Evolutionary conservation across 148 eudicot genomes (phyloP).

Genomic region (Cornus suecica): DNA sequence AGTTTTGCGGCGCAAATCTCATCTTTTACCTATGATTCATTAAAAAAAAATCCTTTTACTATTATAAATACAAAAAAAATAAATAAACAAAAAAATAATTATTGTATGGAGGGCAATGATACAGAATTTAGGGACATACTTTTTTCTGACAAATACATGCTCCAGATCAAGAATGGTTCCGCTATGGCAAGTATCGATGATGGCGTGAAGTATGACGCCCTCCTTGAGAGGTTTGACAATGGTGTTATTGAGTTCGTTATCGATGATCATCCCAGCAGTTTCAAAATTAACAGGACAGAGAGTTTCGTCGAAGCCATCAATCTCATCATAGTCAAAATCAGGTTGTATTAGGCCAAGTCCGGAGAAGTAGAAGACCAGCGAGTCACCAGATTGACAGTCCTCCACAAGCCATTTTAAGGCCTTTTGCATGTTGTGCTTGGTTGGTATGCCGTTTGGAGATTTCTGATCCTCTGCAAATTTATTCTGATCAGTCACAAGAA

Average conservation of each 20-base stretch:
- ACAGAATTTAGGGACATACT: too few relatives aligned
- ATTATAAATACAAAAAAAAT: too few relatives aligned
- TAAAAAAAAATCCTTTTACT: too few relatives aligned
- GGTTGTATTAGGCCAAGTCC: constrained; percentile 70
- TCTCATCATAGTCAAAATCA: constrained; percentile 47
- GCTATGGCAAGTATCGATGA: constrained; percentile 71
- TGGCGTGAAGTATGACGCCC: constrained; percentile 76
- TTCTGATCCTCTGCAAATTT: neutral
- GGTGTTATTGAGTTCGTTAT: constrained; percentile 56
- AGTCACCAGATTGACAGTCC: constrained; percentile 63
- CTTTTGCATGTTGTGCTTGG: constrained; percentile 54
- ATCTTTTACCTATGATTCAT: too few relatives aligned
- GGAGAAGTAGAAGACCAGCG: constrained; percentile 70
- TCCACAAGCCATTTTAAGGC: constrained; percentile 66
- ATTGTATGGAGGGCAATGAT: too few relatives aligned
- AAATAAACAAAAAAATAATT: too few relatives aligned
- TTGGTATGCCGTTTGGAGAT: constrained; percentile 25
- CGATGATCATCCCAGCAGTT: constrained; percentile 54
- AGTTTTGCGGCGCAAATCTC: too few relatives aligned
- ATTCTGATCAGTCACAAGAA: neutral
- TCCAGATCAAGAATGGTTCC: constrained; percentile 69
- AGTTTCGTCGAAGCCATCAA: constrained; percentile 64
- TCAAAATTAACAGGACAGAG: constrained; percentile 72
- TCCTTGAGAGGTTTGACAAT: constrained; percentile 52
- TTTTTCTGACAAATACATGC: neutral